Evolutionary conservation across 208 protist genomes (phyloP).

Genomic region (Strigomonas culicis): DNA sequence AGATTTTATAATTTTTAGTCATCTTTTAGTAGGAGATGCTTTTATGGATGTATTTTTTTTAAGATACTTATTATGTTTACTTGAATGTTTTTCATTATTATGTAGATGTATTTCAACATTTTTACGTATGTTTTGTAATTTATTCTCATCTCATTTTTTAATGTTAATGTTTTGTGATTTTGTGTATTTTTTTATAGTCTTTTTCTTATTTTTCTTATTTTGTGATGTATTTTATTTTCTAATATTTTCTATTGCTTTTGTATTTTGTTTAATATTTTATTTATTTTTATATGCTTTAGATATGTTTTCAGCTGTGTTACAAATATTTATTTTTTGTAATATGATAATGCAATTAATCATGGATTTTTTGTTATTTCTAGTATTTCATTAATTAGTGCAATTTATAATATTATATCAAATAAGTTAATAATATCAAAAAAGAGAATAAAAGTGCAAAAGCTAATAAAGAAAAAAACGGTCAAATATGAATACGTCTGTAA

Average conservation of each 20-base stretch:
- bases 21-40: slow-evolving; percentile 63
- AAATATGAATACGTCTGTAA: slow-evolving; percentile 35
- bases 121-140: slow-evolving; percentile 83
- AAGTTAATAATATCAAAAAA: slow-evolving; percentile 91
- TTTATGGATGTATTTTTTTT: slow-evolving; percentile 85
- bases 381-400: slow-evolving; percentile 39
- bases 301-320: slow-evolving; percentile 69
- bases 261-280: slow-evolving; percentile 88
- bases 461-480: slow-evolving; percentile 60
- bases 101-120: slow-evolving; percentile 72
- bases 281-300: slow-evolving; percentile 77
- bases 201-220: slow-evolving; percentile 72
- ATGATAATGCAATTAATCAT: slow-evolving; percentile 76
- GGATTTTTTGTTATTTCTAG: slow-evolving; percentile 72
- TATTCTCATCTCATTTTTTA: slow-evolving; percentile 82
- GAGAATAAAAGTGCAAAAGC: slow-evolving; percentile 53
- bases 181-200: slow-evolving; percentile 76
- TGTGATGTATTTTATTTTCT: slow-evolving; percentile 74
- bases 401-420: slow-evolving; percentile 86
- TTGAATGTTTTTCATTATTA: slow-evolving; percentile 85
- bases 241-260: slow-evolving; percentile 46
- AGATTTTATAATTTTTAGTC: slow-evolving; percentile 77
- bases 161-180: slow-evolving; percentile 82
- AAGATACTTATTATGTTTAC: slow-evolving; percentile 63
- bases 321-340: slow-evolving; percentile 85